phyloP scores from a whole-genome alignment of 441 rosid species.

The Euphorbia corollata region DNA sequence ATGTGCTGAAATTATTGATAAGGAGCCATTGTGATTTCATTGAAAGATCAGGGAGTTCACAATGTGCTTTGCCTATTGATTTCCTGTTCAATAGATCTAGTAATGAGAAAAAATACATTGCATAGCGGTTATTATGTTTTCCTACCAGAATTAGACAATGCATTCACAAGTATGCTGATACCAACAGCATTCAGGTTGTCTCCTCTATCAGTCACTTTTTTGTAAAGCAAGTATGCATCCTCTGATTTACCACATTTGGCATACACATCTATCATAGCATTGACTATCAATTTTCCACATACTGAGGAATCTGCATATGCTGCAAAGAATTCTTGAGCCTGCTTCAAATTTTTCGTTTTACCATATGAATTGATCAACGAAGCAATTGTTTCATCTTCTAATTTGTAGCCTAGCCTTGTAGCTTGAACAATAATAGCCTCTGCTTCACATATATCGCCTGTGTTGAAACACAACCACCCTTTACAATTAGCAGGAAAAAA shows the following conservation, averaged over 20 bases:
- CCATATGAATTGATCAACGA: conserved; percentile 51
- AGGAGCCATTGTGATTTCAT: too few relatives aligned
- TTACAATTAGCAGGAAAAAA: conserved; percentile 12
- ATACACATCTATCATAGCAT: conserved; percentile 62
- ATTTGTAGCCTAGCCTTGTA: conserved; percentile 36
- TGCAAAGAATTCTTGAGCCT: conserved; percentile 46
- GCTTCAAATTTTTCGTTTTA: conserved; percentile 42
- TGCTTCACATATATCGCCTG: conserved; percentile 54
- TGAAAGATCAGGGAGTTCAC: too few relatives aligned
- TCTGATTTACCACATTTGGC: conserved; percentile 54
- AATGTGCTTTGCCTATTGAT: background rate
- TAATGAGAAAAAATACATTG: background rate
- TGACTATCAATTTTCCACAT: conserved; percentile 37
- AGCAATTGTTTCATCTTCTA: conserved; percentile 48
- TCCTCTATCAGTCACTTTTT: conserved; percentile 39
- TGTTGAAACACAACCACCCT: conserved; percentile 20
- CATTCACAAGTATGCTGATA: conserved; percentile 60
- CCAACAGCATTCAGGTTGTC: conserved; percentile 47
- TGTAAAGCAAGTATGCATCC: conserved; percentile 52
- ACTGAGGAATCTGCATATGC: conserved; percentile 38
- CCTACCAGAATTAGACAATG: conserved; percentile 61
- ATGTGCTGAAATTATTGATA: too few relatives aligned
- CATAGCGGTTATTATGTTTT: background rate
- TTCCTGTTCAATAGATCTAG: background rate
- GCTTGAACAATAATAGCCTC: conserved; percentile 33